Evolutionary conservation across 2,329 filamentous ascomycete species (phyloP).

Genomic region (Neoscytalidium dimidiatum): DNA sequence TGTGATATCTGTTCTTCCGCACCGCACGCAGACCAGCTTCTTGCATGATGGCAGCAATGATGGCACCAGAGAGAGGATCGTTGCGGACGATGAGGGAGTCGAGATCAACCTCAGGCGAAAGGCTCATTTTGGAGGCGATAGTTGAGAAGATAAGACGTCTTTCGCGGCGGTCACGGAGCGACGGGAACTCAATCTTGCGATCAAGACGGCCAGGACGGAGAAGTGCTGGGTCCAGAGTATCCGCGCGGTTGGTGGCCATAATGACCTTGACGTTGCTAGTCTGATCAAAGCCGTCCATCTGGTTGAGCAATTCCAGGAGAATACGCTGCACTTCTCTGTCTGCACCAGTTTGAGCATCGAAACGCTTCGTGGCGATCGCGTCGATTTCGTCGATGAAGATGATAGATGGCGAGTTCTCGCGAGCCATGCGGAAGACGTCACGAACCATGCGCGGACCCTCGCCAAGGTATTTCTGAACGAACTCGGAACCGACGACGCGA

Average conservation of each 20-base stretch:
- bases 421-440: slow-evolving; percentile 98
- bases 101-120: slow-evolving; percentile 93
- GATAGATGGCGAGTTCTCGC: slow-evolving; percentile 96
- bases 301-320: slow-evolving; percentile 92
- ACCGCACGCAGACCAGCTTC: slow-evolving; percentile 93
- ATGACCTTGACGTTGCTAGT: slow-evolving; percentile 99
- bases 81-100: slow-evolving; percentile 96
- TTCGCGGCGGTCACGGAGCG: slow-evolving; percentile 87
- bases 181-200: slow-evolving; percentile 99
- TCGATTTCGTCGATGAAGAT: slow-evolving; percentile 99
- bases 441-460: slow-evolving; percentile 98
- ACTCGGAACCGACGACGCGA: slow-evolving; percentile 95
- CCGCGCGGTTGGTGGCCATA: slow-evolving; percentile 98
- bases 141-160: slow-evolving; percentile 94
- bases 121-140: slow-evolving; percentile 96
- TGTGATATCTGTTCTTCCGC: slow-evolving; percentile 98
- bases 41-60: slow-evolving; percentile 99
- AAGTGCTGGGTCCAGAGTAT: slow-evolving; percentile 92
- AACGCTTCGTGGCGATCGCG: slow-evolving; percentile 97
- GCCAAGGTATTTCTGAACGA: slow-evolving; percentile 97
- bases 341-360: slow-evolving; percentile 96
- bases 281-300: slow-evolving; percentile 99
- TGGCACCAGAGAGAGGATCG: slow-evolving; percentile 89
- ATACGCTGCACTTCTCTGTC: slow-evolving; percentile 99
- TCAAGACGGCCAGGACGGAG: slow-evolving; percentile 93